phyloP scores from a whole-genome alignment of 805 yeast genomes.

The Candida coquimbonensis region DNA sequence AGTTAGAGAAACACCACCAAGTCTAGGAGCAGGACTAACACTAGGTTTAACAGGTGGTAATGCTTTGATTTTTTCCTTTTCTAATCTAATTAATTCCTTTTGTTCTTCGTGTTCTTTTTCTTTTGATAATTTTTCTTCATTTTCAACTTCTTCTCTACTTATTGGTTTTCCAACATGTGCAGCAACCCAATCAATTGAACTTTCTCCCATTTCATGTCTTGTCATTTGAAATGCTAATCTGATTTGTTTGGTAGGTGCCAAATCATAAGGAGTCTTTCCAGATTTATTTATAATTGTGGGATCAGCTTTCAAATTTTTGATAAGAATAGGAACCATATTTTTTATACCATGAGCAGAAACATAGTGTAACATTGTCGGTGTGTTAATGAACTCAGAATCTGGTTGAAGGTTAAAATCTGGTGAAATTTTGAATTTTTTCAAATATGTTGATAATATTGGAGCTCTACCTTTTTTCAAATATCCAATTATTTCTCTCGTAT shows the following conservation, averaged over 20 bases:
- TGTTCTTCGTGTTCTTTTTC: conserved; percentile 32
- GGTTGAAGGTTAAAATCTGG: conserved; percentile 55
- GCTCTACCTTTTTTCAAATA: conserved; percentile 69
- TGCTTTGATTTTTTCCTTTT: conserved; percentile 36
- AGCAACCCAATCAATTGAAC: conserved; percentile 57
- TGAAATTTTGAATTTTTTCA: conserved; percentile 50
- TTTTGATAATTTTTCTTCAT: conserved; percentile 28
- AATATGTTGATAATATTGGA: conserved; percentile 58
- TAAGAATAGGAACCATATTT: conserved; percentile 56
- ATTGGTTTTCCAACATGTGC: conserved; percentile 61
- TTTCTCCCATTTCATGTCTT: conserved; percentile 63
- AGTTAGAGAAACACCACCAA: conserved; percentile 23
- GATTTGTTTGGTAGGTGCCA: conserved; percentile 41
- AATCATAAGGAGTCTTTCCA: conserved; percentile 66
- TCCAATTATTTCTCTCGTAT: conserved; percentile 50
- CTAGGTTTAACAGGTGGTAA: conserved; percentile 10
- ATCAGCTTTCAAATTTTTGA: conserved; percentile 61
- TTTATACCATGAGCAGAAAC: conserved; percentile 63
- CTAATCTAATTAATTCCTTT: conserved; percentile 35
- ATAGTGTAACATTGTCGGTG: conserved; percentile 75
- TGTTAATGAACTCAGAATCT: conserved; percentile 35
- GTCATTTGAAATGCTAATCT: conserved; percentile 59
- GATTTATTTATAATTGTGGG: conserved; percentile 48
- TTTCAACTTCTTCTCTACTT: conserved; percentile 48
- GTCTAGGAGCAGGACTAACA: conserved; percentile 31